These are phyloP conservation scores for Lachancea cidri DNA, from an alignment of 805 yeast genomes.

Conservation along the genomic window DNA sequence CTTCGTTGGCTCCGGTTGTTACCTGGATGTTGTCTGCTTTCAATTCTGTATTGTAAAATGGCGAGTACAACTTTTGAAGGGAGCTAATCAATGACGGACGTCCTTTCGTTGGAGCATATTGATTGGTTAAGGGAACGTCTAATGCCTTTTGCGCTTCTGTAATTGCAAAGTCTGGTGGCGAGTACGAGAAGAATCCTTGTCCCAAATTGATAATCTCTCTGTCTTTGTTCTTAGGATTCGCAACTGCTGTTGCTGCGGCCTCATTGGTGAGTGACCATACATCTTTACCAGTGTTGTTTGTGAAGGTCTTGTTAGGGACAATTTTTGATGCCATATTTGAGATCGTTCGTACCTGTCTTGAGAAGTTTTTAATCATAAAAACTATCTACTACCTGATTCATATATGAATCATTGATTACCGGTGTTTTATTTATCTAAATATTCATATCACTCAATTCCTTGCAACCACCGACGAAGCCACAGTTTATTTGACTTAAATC, in stretches of 20 bases:
- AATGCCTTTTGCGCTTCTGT: constrained; percentile 76
- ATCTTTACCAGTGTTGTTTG: constrained; percentile 65
- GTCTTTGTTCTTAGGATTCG: constrained; percentile 46
- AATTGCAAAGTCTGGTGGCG: constrained; percentile 92
- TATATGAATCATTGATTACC: background rate
- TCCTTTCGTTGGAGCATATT: constrained; percentile 90
- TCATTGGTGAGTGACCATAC: constrained; percentile 95
- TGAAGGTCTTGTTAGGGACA: constrained; percentile 45
- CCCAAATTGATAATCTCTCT: constrained; percentile 84
- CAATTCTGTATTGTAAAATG: constrained; percentile 53
- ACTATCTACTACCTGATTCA: background rate
- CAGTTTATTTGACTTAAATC: background rate
- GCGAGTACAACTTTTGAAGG: constrained; percentile 64
- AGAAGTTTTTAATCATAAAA: constrained; percentile 10
- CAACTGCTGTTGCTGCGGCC: constrained; percentile 80
- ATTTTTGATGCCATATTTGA: constrained; percentile 14
- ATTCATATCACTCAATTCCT: background rate
- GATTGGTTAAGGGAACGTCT: constrained; percentile 70
- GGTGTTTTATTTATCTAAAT: background rate
- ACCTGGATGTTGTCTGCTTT: constrained; percentile 48
- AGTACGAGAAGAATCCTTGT: constrained; percentile 94
- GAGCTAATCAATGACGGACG: constrained; percentile 70
- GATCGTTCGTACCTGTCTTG: constrained; percentile 11
- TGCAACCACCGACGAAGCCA: background rate
- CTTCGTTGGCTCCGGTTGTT: constrained; percentile 97